These are phyloP conservation scores for Colletotrichum sp. DNA, from an alignment of 2,329 filamentous ascomycete genomes.

Conservation along the genomic window DNA sequence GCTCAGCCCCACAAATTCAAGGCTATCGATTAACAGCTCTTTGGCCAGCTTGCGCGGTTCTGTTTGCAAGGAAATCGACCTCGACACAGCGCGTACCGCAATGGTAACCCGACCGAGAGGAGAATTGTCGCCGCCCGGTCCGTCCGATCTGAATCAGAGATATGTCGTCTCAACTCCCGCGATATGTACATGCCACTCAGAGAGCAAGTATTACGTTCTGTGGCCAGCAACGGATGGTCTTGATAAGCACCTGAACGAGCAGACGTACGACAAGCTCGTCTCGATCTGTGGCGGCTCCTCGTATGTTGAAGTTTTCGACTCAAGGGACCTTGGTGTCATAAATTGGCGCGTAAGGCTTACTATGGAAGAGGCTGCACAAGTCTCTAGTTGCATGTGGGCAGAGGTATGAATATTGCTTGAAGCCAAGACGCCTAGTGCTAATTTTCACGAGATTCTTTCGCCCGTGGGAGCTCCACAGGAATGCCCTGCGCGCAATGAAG, in stretches of 20 bases:
- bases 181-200: neutral
- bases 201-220: neutral
- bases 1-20: neutral
- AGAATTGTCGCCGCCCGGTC: neutral
- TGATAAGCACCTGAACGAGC: neutral
- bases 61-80: neutral
- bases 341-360: neutral
- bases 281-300: neutral
- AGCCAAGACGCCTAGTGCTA: rapidly evolving
- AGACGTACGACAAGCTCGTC: neutral
- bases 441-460: neutral
- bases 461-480: neutral
- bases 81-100: neutral
- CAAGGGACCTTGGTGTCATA: neutral
- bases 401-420: neutral
- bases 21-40: neutral
- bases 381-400: neutral
- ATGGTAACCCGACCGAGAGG: rapidly evolving
- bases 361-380: neutral
- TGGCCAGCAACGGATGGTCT: neutral
- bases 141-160: neutral
- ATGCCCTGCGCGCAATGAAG: neutral
- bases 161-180: too few species aligned
- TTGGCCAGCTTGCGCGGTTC: neutral
- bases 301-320: neutral